Percentiles rank a stretch among this genome's conserved stretches.
These are phyloP conservation scores for Penicillium freii DNA, from an alignment of 2,329 filamentous ascomycete species.

Conservation along the genomic window DNA sequence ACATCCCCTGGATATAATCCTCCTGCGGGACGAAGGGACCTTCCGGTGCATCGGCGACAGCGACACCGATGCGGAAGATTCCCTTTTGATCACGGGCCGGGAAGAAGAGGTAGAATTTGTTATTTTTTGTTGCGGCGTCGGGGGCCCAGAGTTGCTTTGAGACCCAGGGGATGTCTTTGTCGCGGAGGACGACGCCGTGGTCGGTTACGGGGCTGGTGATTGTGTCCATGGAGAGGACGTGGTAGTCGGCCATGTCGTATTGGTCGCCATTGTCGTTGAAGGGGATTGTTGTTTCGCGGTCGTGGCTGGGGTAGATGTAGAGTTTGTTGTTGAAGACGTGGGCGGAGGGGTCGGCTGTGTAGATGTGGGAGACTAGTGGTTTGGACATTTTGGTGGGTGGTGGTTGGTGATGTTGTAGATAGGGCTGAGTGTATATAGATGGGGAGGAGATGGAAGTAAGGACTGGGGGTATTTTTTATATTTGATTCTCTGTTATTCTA, in stretches of 20 bases:
- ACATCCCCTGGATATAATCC: conserved; percentile 65
- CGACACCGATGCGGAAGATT: conserved; percentile 73
- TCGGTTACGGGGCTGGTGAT: conserved; percentile 62
- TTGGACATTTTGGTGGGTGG: conserved; percentile 27
- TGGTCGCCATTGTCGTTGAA: conserved; percentile 85
- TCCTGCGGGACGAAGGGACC: conserved; percentile 69
- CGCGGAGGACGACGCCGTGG: conserved; percentile 67
- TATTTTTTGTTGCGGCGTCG: conserved; percentile 67
- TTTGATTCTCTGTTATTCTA: background rate
- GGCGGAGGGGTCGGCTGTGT: conserved; percentile 76
- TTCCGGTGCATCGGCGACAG: conserved; percentile 60
- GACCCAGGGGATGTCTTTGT: conserved; percentile 70
- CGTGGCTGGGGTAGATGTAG: conserved; percentile 80
- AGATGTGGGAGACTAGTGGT: conserved; percentile 71
- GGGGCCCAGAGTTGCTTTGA: conserved; percentile 79
- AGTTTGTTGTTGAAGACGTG: conserved; percentile 74
- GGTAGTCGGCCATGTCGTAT: conserved; percentile 82
- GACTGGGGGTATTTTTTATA: background rate
- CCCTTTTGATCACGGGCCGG: conserved; percentile 69
- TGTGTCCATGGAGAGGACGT: conserved; percentile 66
- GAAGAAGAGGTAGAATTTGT: conserved; percentile 74
- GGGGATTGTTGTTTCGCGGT: conserved; percentile 69
- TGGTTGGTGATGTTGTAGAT: background rate
- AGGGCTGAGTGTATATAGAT: background rate
- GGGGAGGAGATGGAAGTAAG: no score